Evolutionary conservation across 371 early-diverging fungal genomes (phyloP).

Genomic region (Dinochytrium kinnereticum): DNA sequence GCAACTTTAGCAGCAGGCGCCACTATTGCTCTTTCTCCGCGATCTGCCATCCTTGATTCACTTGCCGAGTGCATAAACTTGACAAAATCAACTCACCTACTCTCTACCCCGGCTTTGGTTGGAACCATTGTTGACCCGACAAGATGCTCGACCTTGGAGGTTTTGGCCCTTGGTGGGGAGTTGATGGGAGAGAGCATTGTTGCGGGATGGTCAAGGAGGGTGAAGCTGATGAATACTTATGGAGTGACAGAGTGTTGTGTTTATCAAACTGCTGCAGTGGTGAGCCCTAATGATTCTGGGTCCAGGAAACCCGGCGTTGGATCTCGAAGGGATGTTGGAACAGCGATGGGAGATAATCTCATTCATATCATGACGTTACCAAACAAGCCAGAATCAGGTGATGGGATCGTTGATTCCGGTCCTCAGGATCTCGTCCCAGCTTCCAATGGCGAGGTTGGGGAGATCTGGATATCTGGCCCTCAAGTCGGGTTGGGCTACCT

Average conservation of each 20-base stretch:
- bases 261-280: conserved; percentile 38
- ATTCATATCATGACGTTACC: conserved; percentile 32
- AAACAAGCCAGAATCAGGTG: conserved; percentile 3
- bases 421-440: not conserved
- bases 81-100: conserved; percentile 31
- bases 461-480: conserved; percentile 41
- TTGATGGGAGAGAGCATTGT: conserved; percentile 25
- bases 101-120: conserved; percentile 41
- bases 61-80: conserved; percentile 23
- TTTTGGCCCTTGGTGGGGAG: conserved; percentile 47
- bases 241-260: conserved; percentile 48
- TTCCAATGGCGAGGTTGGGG: conserved; percentile 27
- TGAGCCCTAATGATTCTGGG: not conserved
- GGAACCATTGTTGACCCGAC: conserved; percentile 21
- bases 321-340: conserved; percentile 31
- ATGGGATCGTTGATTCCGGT: not conserved
- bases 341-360: conserved; percentile 17
- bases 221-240: conserved; percentile 43
- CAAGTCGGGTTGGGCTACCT: conserved; percentile 46
- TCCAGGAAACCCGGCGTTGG: not conserved
- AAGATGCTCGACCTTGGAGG: conserved; percentile 9
- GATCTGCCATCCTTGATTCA: not conserved
- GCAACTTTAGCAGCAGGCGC: conserved; percentile 33
- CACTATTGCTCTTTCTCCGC: conserved; percentile 29
- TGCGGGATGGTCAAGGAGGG: conserved; percentile 21